A percentile compares a stretch with the other conserved stretches of the same genome.
These are phyloP conservation scores for Endoconidiophora polonica DNA, from an alignment of 2,329 filamentous ascomycete genomes.

Conservation along the genomic window DNA sequence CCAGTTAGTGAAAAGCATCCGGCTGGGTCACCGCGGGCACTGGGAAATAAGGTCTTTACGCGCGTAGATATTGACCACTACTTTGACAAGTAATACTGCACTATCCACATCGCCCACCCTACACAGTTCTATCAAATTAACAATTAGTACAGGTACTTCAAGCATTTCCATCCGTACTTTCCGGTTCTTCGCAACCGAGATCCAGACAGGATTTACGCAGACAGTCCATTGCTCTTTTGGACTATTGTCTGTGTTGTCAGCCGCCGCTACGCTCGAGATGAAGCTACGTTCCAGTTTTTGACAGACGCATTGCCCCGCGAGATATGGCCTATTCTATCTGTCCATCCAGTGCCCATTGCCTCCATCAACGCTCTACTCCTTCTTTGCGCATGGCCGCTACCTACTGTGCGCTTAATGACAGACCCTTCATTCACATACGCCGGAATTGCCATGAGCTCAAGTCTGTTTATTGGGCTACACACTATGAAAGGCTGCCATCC, in stretches of 20 bases:
- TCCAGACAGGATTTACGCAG: conserved; percentile 33
- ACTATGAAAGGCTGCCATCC: conserved; percentile 34
- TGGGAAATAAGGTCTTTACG: conserved; percentile 31
- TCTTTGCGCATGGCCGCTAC: conserved; percentile 34
- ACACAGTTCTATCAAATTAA: background rate
- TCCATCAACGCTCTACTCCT: conserved; percentile 36
- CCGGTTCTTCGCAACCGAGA: conserved; percentile 33
- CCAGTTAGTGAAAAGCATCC: background rate
- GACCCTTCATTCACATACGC: conserved; percentile 34
- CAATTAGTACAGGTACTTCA: conserved; percentile 26
- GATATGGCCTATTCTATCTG: conserved; percentile 27
- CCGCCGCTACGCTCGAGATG: conserved; percentile 30
- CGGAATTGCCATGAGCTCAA: conserved; percentile 30
- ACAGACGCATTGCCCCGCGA: conserved; percentile 30
- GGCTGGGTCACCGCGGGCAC: conserved; percentile 6
- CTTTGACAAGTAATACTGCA: conserved; percentile 29
- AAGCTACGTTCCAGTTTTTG: conserved; percentile 27
- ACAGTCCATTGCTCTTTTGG: conserved; percentile 36
- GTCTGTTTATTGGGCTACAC: conserved; percentile 33
- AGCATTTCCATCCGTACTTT: conserved; percentile 35
- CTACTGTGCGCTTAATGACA: conserved; percentile 32
- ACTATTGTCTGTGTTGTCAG: conserved; percentile 33
- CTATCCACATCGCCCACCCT: background rate
- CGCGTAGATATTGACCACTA: conserved; percentile 39
- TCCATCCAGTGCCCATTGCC: conserved; percentile 27